phyloP scores from a whole-genome alignment of 306 rosid genomes.

The Gleditsia sinensis region DNA sequence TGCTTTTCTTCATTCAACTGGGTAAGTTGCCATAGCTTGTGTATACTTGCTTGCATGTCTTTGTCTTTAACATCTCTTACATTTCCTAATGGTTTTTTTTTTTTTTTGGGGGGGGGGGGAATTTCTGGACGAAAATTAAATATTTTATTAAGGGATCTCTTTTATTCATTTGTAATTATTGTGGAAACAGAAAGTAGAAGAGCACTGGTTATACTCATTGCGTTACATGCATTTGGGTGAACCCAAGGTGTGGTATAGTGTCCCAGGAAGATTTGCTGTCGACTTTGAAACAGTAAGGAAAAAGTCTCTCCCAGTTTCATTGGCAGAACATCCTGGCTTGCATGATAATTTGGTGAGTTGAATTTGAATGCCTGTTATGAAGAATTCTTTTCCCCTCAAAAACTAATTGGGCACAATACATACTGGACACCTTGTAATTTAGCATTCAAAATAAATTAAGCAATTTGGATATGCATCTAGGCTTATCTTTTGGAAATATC shows the following conservation, averaged over 20 bases:
- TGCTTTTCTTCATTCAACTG: constrained; percentile 74
- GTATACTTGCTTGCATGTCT: constrained; percentile 15
- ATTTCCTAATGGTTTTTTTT: constrained; percentile 14
- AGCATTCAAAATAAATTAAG: constrained; percentile 20
- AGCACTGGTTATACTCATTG: constrained; percentile 72
- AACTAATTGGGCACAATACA: not conserved
- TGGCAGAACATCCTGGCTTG: constrained; percentile 37
- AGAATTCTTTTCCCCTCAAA: constrained; percentile 15
- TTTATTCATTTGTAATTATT: constrained; percentile 7
- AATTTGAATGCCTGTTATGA: constrained; percentile 14
- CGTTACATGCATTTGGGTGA: constrained; percentile 76
- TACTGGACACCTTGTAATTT: constrained; percentile 9
- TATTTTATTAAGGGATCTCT: not conserved
- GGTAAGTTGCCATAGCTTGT: constrained; percentile 55
- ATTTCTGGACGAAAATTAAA: not conserved
- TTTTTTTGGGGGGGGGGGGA: too few species aligned
- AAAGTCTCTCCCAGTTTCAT: constrained; percentile 43
- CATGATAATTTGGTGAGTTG: constrained; percentile 61
- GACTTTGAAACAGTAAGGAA: constrained; percentile 54
- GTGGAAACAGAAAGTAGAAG: constrained; percentile 72
- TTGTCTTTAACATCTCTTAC: constrained; percentile 2
- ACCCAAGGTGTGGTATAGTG: constrained; percentile 76
- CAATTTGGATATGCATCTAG: constrained; percentile 26
- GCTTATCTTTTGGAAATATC: constrained; percentile 11
- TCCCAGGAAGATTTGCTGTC: constrained; percentile 58